Base-by-base conservation (phyloP, 169 alveolate genomes). In the Toxoplasma gondii region DNA sequence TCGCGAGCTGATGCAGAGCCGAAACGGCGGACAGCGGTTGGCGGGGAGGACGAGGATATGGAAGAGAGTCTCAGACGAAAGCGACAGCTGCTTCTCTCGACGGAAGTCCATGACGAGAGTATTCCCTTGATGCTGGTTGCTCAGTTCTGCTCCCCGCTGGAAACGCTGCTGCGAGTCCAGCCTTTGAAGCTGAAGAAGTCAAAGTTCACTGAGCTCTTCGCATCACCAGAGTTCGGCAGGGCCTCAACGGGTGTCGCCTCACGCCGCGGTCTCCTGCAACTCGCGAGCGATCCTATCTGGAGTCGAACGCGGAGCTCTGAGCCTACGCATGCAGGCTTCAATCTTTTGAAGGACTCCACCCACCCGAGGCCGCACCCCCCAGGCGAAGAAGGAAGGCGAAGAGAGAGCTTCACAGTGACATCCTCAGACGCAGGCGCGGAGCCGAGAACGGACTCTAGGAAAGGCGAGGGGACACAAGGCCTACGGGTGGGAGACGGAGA, bases 41-140 rank as follows among this genome's bases (percentile, higher is more conserved):
- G 86, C 86, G 49, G 27, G 86, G 86, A 78, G 44, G 44, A 1
- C 9, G 86, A 38, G 19, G 86, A 31, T n/a, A 45, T 1, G 17
- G 39, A 4, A 19, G 86, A 78, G 86, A n/a, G 22, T 10, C 49
- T 10, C 45, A 16, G 86, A 19, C 49, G 45, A 78, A n/a, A 78
- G n/a, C 12, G 86, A n/a, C 49, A 78, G 86, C 9, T 17, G 86
- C 39, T 38, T 2, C 12, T 7, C 45, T 1, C 27, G 44, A 78
- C 45, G 39, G 86, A 78, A n/a, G 86, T 78, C 29, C 39, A 78
- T n/a, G 86, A 78, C 38, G 90, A 36, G 19, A 82, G 90, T 31
- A 82, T 82, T 9, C 90, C 90, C 31, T 38, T 82, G 31, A 82
- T 82, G 90, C 90, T 82, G n/a, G 44, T 82, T 19, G 53, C 90